Evolutionary conservation across 2,329 filamentous ascomycete species (phyloP), one percentile per base, ranked within the genome.

Genomic region (Pezicula carpinea): DNA sequence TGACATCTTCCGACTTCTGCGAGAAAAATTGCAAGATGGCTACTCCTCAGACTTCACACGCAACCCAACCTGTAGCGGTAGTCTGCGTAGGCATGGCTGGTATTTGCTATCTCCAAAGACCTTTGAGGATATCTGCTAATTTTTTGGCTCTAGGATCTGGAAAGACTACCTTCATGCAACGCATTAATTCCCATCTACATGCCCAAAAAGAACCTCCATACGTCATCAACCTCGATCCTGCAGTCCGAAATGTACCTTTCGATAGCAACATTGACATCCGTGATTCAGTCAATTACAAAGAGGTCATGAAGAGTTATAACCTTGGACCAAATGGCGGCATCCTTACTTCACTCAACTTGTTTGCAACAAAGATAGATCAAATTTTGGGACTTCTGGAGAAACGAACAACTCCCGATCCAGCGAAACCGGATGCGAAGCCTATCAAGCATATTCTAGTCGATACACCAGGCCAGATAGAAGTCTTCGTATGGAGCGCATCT

Each of bases 151-250:
- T 56, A 87, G 85, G 93, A 59, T 95, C 90, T 14, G 93, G 93
- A 62, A 99, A 99, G 75, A 99, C 93, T n/a, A 99, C 95, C 0
- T 99, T 99, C 65, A 97, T 99, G 92, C 92, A 97, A 66, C 83
- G 93, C 61, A 93, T 99, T 62, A 96, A 96, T 67, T 86, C 92
- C 1, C 80, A 99, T 65, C 83, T 99, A 3, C 92, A 97, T 64
- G 79, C 79, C 5, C 79, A 91, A 61, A 81, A 85, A 49, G 79
- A 84, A 15, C 83, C 89, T 1, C 93, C 95, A 4, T 99, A 99
- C 67, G 90, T 97, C 49, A 83, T 99, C 64, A 99, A 99, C 68
- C 85, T 99, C 53, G 93, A 99, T 64, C 93, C 93, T 1, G 93
- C 95, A 34, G 93, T 99, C 7, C 80, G 91, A 62, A 89, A 85